Evolutionary conservation across 371 early-diverging fungal genomes (phyloP).

Genomic region (Choanephora cucurbitarum): DNA sequence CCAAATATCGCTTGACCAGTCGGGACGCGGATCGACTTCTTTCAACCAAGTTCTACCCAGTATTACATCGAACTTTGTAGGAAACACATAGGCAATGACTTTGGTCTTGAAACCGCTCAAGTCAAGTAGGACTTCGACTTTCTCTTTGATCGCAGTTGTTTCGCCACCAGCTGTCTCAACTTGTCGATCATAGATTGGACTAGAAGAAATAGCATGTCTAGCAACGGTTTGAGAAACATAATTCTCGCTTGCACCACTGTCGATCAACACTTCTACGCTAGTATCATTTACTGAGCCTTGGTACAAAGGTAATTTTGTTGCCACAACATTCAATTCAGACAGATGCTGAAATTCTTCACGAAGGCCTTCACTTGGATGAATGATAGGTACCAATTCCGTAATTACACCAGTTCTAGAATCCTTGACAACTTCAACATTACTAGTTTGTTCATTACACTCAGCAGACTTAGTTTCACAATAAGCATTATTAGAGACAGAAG

Average conservation of each 20-base stretch:
- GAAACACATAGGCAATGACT: background rate
- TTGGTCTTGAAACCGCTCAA: background rate
- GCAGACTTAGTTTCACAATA: too few relatives aligned
- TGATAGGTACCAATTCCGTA: too few relatives aligned
- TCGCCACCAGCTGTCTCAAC: slow-evolving; percentile 1
- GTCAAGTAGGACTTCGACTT: background rate
- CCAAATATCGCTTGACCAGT: slow-evolving; percentile 2
- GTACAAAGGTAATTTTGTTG: background rate
- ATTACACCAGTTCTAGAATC: too few relatives aligned
- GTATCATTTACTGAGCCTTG: background rate
- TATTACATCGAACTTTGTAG: slow-evolving; percentile 5
- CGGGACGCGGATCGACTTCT: background rate
- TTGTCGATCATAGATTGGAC: background rate
- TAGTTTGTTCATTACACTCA: too few relatives aligned
- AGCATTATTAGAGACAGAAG: too few relatives aligned
- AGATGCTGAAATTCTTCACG: too few relatives aligned
- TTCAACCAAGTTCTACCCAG: slow-evolving; percentile 6
- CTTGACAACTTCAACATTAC: too few relatives aligned
- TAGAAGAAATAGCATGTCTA: background rate
- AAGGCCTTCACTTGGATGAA: background rate
- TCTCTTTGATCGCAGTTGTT: background rate
- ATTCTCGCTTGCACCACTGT: slow-evolving; percentile 2
- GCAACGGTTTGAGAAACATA: background rate
- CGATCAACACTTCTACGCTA: background rate
- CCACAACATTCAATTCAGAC: background rate